Evolutionary conservation across 2,329 filamentous ascomycete genomes (phyloP), one percentile per base, ranked within the genome.

Genomic region (Monosporascus ibericus): DNA sequence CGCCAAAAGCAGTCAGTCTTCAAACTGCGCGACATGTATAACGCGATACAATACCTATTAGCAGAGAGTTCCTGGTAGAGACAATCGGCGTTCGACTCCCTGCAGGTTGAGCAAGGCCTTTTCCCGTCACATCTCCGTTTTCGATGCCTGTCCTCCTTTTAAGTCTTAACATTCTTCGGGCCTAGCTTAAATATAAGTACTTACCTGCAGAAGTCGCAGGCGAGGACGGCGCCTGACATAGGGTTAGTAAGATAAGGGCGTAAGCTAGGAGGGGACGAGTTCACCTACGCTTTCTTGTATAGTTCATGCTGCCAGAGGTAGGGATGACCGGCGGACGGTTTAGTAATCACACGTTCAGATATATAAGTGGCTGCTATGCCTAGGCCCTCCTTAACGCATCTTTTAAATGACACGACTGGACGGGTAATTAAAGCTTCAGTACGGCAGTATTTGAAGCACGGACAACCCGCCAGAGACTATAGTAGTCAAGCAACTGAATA

Each of bases 151-250:
- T 48, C 25, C 40, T 51, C 25, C 52, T 52, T 55, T 58, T 48
- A 55, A 36, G 47, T 48, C 37, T 47, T 49, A n/a, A 51, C 36
- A 22, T 48, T 39, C 37, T 17, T 48, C 40, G 49, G 24, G 49
- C 30, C n/a, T 42, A 18, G 34, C 25, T 38, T 20, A 40, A 50
- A 37, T 18, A 47, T 18, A 22, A 48, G 46, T 27, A 51, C 30
- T 51, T 60, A 61, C 64, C 65, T 62, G 57, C 70, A 72, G 53
- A 72, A 72, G 56, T 73, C 70, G 58, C 70, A 73, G 50, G 70
- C 70, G 55, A 73, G 60, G 24, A 71, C 62, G 44, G 69, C 69
- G 27, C 70, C 70, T 72, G 48, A 48, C 36, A 40, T 25, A 44
- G 27, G 34, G 51, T 62, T 56, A 64, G 64, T 51, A 30, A 46